These are phyloP conservation scores for Wickerhamomyces pijperi DNA, from an alignment of 805 yeast species.

Conservation along the genomic window DNA sequence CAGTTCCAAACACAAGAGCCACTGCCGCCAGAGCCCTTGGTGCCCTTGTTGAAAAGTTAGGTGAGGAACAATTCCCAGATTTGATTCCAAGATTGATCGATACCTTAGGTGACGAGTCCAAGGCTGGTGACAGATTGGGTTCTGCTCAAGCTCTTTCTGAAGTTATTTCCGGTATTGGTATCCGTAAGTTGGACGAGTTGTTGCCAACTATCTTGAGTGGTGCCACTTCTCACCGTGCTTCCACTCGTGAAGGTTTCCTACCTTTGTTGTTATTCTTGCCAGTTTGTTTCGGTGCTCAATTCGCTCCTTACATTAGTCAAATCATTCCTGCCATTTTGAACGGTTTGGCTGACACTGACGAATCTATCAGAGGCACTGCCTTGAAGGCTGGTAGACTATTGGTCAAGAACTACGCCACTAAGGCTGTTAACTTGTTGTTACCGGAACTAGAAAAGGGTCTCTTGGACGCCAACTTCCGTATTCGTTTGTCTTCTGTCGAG, in stretches of 20 bases:
- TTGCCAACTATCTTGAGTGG: constrained; percentile 69
- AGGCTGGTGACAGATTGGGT: constrained; percentile 88
- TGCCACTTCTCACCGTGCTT: constrained; percentile 54
- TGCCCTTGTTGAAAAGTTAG: constrained; percentile 88
- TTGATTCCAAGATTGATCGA: constrained; percentile 71
- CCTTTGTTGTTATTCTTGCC: constrained; percentile 85
- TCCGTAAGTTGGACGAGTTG: constrained; percentile 77
- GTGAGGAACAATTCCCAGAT: constrained; percentile 91
- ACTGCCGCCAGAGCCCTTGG: constrained; percentile 97
- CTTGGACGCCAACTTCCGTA: constrained; percentile 71
- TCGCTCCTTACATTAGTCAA: constrained; percentile 76
- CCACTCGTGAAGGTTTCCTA: constrained; percentile 85
- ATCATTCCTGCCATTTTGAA: constrained; percentile 86
- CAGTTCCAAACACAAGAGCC: constrained; percentile 93
- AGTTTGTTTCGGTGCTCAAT: constrained; percentile 85
- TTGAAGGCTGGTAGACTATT: constrained; percentile 87
- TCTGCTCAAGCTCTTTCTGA: constrained; percentile 96
- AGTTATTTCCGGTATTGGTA: constrained; percentile 85
- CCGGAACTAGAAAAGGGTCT: constrained; percentile 92
- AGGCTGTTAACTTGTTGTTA: constrained; percentile 83
- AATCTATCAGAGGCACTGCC: constrained; percentile 78
- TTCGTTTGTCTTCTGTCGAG: constrained; percentile 87
- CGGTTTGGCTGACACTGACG: constrained; percentile 86
- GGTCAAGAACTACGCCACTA: constrained; percentile 82
- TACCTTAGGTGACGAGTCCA: constrained; percentile 65